Percentiles rank a stretch among this genome's conserved stretches.
Conservation (phyloP, 176 grass and related monocot genomes). For the Olyra latifolia region DNA sequence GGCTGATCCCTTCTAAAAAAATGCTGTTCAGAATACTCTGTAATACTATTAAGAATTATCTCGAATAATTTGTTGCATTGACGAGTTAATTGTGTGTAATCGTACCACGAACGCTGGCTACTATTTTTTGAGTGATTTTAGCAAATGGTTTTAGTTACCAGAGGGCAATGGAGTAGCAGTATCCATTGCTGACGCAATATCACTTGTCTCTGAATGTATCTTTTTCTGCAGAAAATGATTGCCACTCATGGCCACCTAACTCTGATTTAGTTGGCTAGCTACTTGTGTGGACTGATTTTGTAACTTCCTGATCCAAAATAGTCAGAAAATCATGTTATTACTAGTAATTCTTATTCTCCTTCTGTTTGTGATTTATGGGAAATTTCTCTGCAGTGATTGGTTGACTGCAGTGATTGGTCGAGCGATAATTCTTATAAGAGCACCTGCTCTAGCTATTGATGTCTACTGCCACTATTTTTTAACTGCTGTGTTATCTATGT, state of each 20-base stretch:
- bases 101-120: not conserved
- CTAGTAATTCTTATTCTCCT: not conserved
- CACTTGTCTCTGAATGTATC: not conserved
- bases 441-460: not conserved
- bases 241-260: not conserved
- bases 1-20: no score
- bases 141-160: not conserved
- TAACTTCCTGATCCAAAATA: not conserved
- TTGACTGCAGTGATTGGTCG: not conserved
- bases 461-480: constrained; percentile 8
- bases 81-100: not conserved
- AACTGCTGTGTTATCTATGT: not conserved
- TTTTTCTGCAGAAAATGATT: not conserved
- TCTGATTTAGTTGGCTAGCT: not conserved
- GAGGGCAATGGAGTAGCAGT: not conserved
- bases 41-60: not conserved
- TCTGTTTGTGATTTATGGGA: not conserved
- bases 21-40: not conserved
- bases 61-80: not conserved
- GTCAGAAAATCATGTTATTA: not conserved
- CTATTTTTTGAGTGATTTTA: not conserved
- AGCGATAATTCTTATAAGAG: not conserved
- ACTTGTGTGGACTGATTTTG: not conserved
- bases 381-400: not conserved
- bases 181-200: not conserved